These are phyloP conservation scores for Myxozyma monticola DNA, from an alignment of 805 yeast species.

Conservation along the genomic window DNA sequence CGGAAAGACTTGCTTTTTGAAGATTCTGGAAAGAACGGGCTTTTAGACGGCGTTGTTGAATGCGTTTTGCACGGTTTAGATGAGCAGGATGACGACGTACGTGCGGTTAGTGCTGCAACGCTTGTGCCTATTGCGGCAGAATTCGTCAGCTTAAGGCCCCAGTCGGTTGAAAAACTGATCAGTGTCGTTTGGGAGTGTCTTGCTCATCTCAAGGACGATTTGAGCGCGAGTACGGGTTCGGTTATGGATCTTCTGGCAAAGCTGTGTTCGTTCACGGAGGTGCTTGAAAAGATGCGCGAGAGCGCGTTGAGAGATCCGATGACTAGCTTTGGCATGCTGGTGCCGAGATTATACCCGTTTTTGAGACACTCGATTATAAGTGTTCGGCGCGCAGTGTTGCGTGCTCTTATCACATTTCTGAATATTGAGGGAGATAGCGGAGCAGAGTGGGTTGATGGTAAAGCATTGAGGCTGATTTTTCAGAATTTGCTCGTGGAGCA, in stretches of 20 bases:
- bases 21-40: constrained; percentile 45
- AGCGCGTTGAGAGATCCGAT: constrained; percentile 53
- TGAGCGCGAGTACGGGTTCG: constrained; percentile 91
- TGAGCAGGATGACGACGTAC: constrained; percentile 87
- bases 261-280: constrained; percentile 77
- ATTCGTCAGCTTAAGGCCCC: constrained; percentile 65
- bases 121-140: constrained; percentile 86
- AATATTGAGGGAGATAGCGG: constrained; percentile 43
- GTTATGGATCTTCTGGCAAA: constrained; percentile 92
- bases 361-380: constrained; percentile 89
- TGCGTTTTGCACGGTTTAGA: constrained; percentile 84
- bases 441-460: constrained; percentile 76
- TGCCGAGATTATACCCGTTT: constrained; percentile 92
- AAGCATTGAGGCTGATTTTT: constrained; percentile 69
- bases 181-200: constrained; percentile 89
- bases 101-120: constrained; percentile 94
- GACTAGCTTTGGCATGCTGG: constrained; percentile 66
- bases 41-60: constrained; percentile 69
- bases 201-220: constrained; percentile 81
- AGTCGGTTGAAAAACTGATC: constrained; percentile 48
- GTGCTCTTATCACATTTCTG: constrained; percentile 76
- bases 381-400: constrained; percentile 84
- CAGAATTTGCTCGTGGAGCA: constrained; percentile 91
- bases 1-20: constrained; percentile 72
- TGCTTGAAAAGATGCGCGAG: constrained; percentile 66